Conservation (phyloP, 2,329 filamentous ascomycete genomes). For the Fusarium tanahbumbuense region DNA sequence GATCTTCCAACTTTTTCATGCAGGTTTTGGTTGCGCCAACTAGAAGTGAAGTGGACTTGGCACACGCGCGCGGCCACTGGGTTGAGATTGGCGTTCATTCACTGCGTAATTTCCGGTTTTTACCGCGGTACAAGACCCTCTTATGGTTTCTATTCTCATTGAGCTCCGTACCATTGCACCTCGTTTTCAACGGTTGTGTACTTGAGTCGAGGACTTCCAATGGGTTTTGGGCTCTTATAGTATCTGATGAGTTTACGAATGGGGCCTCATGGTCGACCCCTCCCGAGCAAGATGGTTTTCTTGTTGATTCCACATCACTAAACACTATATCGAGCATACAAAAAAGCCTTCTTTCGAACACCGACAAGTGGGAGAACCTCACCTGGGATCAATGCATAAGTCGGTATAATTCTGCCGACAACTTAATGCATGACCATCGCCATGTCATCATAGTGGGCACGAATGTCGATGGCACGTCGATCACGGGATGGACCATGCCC, state of each 20-base stretch:
- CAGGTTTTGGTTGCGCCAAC: slow-evolving; percentile 51
- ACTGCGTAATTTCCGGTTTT: slow-evolving; percentile 24
- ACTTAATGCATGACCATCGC: not conserved
- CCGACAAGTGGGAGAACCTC: not conserved
- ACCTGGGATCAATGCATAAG: not conserved
- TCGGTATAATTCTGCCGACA: slow-evolving; percentile 13
- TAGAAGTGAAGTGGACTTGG: slow-evolving; percentile 45
- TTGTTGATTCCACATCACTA: no score
- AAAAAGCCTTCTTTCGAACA: not conserved
- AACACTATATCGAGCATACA: no score
- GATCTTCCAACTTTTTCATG: slow-evolving; percentile 54
- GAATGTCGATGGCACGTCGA: not conserved
- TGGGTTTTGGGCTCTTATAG: slow-evolving; percentile 13
- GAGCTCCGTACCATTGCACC: slow-evolving; percentile 20
- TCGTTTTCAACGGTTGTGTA: slow-evolving; percentile 17
- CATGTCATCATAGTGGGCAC: not conserved
- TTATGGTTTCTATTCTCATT: slow-evolving; percentile 13
- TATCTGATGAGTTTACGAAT: not conserved
- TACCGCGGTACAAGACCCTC: not conserved
- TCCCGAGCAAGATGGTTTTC: no score
- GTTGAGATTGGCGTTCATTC: slow-evolving; percentile 42
- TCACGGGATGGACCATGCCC: not conserved
- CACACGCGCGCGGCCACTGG: slow-evolving; percentile 23
- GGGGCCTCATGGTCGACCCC: not conserved
- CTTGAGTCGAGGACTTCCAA: slow-evolving; percentile 23